Conservation (phyloP, 352 stramenopile genomes). For the Globisporangium alternatum region DNA sequence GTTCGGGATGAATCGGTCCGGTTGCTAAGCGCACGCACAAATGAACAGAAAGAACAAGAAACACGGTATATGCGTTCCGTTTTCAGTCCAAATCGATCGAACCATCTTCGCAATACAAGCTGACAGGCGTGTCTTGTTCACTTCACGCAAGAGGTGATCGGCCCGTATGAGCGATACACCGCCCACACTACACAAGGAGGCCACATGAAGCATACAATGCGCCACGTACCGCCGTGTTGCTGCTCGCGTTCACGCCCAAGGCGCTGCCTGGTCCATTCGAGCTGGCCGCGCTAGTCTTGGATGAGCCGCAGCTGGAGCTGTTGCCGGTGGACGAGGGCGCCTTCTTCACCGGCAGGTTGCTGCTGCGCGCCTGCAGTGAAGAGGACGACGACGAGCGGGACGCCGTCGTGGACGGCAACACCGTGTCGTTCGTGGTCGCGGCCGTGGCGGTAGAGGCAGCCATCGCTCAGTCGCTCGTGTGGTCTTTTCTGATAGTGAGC, state of each 20-base stretch:
- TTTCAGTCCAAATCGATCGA: not conserved
- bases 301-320: constrained; percentile 2
- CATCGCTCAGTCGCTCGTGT: not conserved
- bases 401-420: not conserved
- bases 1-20: constrained; percentile 84
- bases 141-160: not conserved
- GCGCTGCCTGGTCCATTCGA: not conserved
- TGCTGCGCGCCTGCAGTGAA: constrained; percentile 15
- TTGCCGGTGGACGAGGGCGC: constrained; percentile 14
- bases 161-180: not conserved
- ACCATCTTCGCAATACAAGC: not conserved
- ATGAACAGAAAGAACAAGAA: not conserved
- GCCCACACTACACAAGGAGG: not conserved
- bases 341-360: constrained; percentile 34
- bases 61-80: not conserved
- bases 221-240: constrained; percentile 10
- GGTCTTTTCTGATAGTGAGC: constrained; percentile 10
- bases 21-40: constrained; percentile 25
- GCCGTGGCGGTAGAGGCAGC: constrained; percentile 5
- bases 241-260: constrained; percentile 27
- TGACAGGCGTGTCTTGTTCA: not conserved
- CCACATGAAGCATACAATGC: not conserved
- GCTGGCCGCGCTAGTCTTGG: constrained; percentile 14
- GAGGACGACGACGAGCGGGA: not conserved
- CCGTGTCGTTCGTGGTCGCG: not conserved